phyloP scores from a whole-genome alignment of 768 basidiomycete genomes.

The Podaxis mareebaensis region DNA sequence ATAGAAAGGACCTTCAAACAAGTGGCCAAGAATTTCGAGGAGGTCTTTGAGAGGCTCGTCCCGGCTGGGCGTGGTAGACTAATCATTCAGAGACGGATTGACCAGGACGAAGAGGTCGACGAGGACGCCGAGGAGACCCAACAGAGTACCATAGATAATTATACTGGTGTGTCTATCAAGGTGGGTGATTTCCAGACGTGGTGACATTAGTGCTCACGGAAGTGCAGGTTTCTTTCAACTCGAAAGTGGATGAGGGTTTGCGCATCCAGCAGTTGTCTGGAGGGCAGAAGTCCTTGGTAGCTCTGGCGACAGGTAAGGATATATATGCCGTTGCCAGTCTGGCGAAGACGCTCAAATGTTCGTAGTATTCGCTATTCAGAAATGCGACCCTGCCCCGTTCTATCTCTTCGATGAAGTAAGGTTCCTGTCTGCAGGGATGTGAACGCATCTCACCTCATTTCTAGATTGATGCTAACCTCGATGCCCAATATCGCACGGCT shows the following conservation, averaged over 20 bases:
- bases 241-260: slow-evolving; percentile 94
- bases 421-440: neutral
- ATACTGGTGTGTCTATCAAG: slow-evolving; percentile 96
- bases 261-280: slow-evolving; percentile 97
- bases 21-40: slow-evolving; percentile 94
- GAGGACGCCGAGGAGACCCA: slow-evolving; percentile 76
- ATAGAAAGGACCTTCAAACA: slow-evolving; percentile 99
- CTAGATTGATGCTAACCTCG: slow-evolving; percentile 95
- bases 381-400: slow-evolving; percentile 98
- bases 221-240: slow-evolving; percentile 93
- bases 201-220: slow-evolving; percentile 7
- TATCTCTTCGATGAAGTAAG: slow-evolving; percentile 96
- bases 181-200: slow-evolving; percentile 34
- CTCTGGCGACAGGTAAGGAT: slow-evolving; percentile 78
- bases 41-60: slow-evolving; percentile 95
- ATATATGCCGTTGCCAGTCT: neutral
- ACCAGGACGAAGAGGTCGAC: slow-evolving; percentile 78
- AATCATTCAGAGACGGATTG: slow-evolving; percentile 90
- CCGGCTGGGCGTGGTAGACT: slow-evolving; percentile 89
- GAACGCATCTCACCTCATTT: neutral
- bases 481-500: slow-evolving; percentile 96
- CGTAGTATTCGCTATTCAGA: slow-evolving; percentile 95
- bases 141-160: slow-evolving; percentile 83
- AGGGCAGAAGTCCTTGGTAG: slow-evolving; percentile 96
- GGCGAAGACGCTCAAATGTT: slow-evolving; percentile 8